phyloP scores from a whole-genome alignment of 495 filamentous ascomycete species.

The Tuber melanosporum region DNA sequence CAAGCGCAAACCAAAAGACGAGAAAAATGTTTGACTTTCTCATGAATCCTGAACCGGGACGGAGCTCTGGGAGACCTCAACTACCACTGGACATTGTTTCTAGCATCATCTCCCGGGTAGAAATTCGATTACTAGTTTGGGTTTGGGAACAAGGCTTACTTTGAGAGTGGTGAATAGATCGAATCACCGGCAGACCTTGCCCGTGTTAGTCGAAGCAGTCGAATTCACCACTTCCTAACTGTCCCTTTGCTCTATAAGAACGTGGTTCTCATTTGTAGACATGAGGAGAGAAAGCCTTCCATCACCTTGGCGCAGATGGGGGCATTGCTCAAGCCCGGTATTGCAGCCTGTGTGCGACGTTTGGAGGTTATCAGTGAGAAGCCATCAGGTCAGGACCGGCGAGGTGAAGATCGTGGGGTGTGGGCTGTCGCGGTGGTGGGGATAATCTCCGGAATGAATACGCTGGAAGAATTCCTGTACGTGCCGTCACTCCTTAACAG shows the following conservation, averaged over 20 bases:
- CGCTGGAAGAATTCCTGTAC: conserved; percentile 25
- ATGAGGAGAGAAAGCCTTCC: conserved; percentile 10
- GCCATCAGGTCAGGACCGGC: not conserved
- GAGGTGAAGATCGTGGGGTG: conserved; percentile 23
- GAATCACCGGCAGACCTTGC: conserved; percentile 34
- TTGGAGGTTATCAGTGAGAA: conserved; percentile 19
- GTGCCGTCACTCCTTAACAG: not conserved
- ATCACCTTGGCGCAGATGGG: conserved; percentile 23
- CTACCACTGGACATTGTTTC: conserved; percentile 32
- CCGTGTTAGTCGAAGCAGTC: conserved; percentile 24
- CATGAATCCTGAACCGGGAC: conserved; percentile 9
- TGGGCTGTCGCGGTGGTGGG: conserved; percentile 31
- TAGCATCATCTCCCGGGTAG: conserved; percentile 25
- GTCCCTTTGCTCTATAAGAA: conserved; percentile 29
- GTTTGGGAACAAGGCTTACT: conserved; percentile 6
- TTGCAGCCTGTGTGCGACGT: conserved; percentile 28
- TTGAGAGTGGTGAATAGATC: conserved; percentile 10
- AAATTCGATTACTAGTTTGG: conserved; percentile 5
- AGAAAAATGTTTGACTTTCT: not conserved
- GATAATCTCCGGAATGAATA: conserved; percentile 25
- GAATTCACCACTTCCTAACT: conserved; percentile 34
- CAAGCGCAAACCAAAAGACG: not conserved
- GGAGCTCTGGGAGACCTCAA: conserved; percentile 23
- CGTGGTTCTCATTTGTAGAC: conserved; percentile 15
- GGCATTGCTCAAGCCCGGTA: conserved; percentile 29